A percentile compares a stretch with the other conserved stretches of the same genome.
phyloP scores from a whole-genome alignment of 108 stramenopile species.

The Nannochloropsis gaditana region DNA sequence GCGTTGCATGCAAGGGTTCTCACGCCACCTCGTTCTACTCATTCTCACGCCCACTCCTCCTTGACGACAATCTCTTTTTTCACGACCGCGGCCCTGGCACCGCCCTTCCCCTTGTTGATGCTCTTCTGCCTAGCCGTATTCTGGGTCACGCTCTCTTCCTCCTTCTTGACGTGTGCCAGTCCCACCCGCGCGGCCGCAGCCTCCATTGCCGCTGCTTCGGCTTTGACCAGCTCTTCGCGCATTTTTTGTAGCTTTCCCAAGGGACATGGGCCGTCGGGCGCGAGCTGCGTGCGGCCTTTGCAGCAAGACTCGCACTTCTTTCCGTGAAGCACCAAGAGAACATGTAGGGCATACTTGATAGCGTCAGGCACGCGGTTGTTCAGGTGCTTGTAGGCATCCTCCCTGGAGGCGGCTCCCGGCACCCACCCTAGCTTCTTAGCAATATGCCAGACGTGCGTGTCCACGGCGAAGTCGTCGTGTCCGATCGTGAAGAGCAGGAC shows the following conservation, averaged over 20 bases:
- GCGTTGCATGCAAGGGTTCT: too few relatives aligned
- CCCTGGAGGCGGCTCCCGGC: conserved; percentile 47
- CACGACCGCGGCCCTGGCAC: too few relatives aligned
- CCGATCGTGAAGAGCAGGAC: conserved; percentile 67
- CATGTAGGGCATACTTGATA: conserved; percentile 65
- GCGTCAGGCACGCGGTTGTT: conserved; percentile 58
- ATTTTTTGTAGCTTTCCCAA: neutral
- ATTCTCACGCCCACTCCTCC: too few relatives aligned
- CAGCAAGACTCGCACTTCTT: conserved; percentile 55
- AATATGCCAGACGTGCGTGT: conserved; percentile 69
- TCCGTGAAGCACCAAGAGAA: conserved; percentile 65
- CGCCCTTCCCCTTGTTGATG: too few relatives aligned
- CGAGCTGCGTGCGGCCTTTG: neutral
- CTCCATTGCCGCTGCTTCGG: neutral
- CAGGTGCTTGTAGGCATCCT: conserved; percentile 63
- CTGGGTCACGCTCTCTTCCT: too few relatives aligned
- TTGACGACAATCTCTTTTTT: too few relatives aligned
- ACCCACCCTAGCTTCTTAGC: conserved; percentile 62
- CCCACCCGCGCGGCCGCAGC: neutral
- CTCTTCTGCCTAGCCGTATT: too few relatives aligned
- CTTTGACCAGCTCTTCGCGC: neutral
- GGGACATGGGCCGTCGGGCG: neutral
- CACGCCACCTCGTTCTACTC: too few relatives aligned
- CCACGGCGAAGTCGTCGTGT: conserved; percentile 67
- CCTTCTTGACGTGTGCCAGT: too few relatives aligned